Evolutionary conservation across 805 yeast species (phyloP), one percentile per base, ranked within the genome.

Genomic region (Schwanniomyces vanrijiae): DNA sequence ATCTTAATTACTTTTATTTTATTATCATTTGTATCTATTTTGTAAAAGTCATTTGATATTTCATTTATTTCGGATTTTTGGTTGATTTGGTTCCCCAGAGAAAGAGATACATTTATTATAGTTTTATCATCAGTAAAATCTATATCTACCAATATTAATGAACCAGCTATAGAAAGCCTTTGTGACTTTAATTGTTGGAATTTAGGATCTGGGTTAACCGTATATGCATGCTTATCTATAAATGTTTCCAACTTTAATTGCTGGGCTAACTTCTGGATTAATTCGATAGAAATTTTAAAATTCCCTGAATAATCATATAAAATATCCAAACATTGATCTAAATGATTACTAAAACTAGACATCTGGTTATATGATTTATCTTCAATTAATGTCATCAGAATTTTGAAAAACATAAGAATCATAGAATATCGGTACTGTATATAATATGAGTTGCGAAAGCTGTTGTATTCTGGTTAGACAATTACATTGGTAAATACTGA

Each of bases 151-250:
- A 73, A 60, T 6, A 71, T 66, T 16, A 65, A 58, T 2, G 73
- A 61, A 8, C 77, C 77, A 1, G 77, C 78, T 31, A 73, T 73
- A 11, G 76, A 64, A 42, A 73, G 58, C 44, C 76, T 56, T 37
- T 65, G 65, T 2, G 50, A 25, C 19, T 53, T 47, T 18, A 51
- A 46, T 28, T 44, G 47, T 18, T 33, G 44, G 8, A 45, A 54
- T 22, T 31, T 44, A 16, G 52, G 60, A 25, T 58, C 56, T 18
- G 53, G 46, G n/a, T 51, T 52, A 43, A 58, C 60, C 7, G 68
- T 48, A 43, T 63, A 59, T 5, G 66, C 65, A 40, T 68, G 66
- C 26, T 65, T 62, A 49, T 73, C 78, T 42, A 70, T 60, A 45
- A 69, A 73, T 1, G 78, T 73, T 47, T 73, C 78, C 8, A 73